Evolutionary conservation across 768 basidiomycete species (phyloP).

Genomic region (Coprinopsis marcescibilis): DNA sequence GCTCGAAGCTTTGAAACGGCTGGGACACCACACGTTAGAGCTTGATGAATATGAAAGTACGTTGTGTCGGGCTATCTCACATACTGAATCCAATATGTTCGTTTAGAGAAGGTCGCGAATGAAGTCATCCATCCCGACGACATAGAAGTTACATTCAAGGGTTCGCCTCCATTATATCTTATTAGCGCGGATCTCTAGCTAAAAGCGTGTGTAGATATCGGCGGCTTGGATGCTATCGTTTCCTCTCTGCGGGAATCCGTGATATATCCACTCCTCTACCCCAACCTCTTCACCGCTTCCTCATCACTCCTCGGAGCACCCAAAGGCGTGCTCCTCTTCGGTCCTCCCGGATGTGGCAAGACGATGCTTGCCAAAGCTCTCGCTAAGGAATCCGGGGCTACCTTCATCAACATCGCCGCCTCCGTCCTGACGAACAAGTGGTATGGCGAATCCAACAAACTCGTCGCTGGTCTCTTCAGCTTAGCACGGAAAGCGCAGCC

Average conservation of each 20-base stretch:
- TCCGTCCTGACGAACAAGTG: conserved; percentile 44
- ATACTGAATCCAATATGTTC: conserved; percentile 4
- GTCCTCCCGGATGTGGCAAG: conserved; percentile 97
- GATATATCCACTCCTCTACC: conserved; percentile 90
- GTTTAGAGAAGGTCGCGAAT: conserved; percentile 74
- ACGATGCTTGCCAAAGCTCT: conserved; percentile 99
- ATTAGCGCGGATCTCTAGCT: conserved; percentile 10
- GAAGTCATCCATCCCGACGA: conserved; percentile 93
- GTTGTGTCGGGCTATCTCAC: conserved; percentile 18
- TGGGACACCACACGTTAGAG: conserved; percentile 68
- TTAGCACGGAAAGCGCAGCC: conserved; percentile 92
- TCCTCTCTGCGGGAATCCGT: conserved; percentile 89
- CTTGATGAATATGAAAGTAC: conserved; percentile 89
- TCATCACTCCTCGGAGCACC: conserved; percentile 85
- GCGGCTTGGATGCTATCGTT: conserved; percentile 89
- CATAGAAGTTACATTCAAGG: conserved; percentile 69
- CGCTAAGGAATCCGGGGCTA: conserved; percentile 95
- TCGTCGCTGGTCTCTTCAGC: conserved; percentile 91
- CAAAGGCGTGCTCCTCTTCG: conserved; percentile 93
- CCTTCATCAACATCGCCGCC: conserved; percentile 71
- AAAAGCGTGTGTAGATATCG: conserved; percentile 57
- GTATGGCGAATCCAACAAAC: conserved; percentile 70
- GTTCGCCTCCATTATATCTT: conserved; percentile 30
- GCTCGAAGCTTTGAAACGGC: conserved; percentile 58
- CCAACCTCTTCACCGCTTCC: conserved; percentile 76